Evolutionary conservation across 331 rosid genomes (phyloP).

Genomic region (Saraca asoca): DNA sequence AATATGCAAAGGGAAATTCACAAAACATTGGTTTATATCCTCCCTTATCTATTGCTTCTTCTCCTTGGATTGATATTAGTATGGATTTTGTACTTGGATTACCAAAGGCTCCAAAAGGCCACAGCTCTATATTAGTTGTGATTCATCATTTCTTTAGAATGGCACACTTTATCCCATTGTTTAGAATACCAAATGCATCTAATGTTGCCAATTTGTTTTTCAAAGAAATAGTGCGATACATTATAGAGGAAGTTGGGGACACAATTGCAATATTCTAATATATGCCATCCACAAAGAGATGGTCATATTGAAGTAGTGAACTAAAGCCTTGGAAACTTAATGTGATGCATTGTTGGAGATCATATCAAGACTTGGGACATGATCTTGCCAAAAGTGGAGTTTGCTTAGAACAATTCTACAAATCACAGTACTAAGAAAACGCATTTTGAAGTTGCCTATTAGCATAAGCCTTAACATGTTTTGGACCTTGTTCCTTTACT

Average conservation of each 20-base stretch:
- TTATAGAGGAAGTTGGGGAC: background rate
- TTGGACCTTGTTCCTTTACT: no score
- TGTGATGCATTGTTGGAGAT: background rate
- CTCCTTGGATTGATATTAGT: no score
- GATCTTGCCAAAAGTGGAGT: background rate
- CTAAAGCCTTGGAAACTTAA: background rate
- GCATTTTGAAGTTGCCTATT: background rate
- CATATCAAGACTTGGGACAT: background rate
- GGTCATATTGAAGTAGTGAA: background rate
- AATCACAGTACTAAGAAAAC: background rate
- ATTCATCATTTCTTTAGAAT: background rate
- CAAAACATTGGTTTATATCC: no score
- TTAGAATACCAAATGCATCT: background rate
- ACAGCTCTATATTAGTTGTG: background rate
- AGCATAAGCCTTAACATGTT: background rate
- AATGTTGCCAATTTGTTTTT: background rate
- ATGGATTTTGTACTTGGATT: no score
- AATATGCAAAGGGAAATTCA: no score
- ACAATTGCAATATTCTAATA: background rate
- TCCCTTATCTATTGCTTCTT: no score
- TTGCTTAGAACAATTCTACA: background rate
- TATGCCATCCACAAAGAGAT: background rate
- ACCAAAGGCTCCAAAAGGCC: background rate
- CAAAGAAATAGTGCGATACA: background rate
- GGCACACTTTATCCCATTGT: background rate